Base-by-base conservation (phyloP, 129 eudicot genomes). In the Artemisia tridentata region DNA sequence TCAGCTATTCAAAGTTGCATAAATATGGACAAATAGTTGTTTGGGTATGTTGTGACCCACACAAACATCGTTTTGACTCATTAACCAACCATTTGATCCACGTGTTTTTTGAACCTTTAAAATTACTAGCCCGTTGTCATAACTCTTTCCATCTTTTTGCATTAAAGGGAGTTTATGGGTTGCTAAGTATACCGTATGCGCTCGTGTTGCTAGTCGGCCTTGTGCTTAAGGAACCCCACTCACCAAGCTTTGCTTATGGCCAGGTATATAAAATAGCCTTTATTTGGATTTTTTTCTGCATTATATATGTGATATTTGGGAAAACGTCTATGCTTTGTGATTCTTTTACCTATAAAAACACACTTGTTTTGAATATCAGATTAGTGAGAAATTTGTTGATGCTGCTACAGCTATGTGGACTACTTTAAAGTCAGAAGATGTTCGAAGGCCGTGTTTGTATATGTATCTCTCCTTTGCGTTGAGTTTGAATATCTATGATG, bases 391-490 rank as follows among this genome's bases (percentile, higher is more conserved):
- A 54, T 93, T 89, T 61, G 4, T 67, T 57, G 87, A 80, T 76
- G 98, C 97, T 51, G 80, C 85, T 43, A 78, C 70, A 52, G 77
- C 95, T 43, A 93, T 93, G 98, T 85, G 96, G 92, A 84, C 75
- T 51, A 89, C 97, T n/a, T 72, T 93, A 43, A 85, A 80, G 71
- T 56, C 72, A 50, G 88, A 84, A 27, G 87, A 84, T 9, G 96
- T 93, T 52, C 89, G 98, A 96, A 83, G 98, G 53, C 98, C 98
- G 1, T 89, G 98, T 77, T 71, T 93, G 73, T 93, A 85, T 74
- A 87, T 93, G 98, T 93, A 89, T 76, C 27, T 93, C 31, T 89
- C 96, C 14, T 75, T 89, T 15, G 89, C 95, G 8, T 71, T 93
- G 75, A 85, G 92, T 73, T 75, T 93, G 74, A 79, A 85, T 73